Base-by-base conservation (phyloP, 306 rosid genomes). In the Quercus aquifolioides region DNA sequence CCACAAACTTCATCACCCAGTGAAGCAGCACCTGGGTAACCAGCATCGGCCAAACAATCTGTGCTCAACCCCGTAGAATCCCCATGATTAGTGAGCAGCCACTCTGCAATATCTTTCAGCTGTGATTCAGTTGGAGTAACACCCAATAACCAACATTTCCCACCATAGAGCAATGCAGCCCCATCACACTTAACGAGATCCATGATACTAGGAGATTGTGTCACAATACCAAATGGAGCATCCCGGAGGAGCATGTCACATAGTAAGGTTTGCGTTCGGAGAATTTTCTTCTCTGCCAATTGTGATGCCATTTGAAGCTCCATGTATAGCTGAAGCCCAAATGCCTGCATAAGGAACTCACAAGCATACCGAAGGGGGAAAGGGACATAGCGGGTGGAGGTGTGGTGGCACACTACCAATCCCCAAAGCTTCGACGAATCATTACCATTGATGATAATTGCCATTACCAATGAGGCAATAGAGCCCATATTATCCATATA, bases 191-290 rank as follows among this genome's bases (percentile, higher is more conserved):
- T 90, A 35, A 94, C 94, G 5, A 92, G 88, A 80, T 94, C 94
- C 89, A 75, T 88, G 79, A 94, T 90, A 79, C 91, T 94, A 10
- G 97, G 98, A 43, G 90, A 84, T 69, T 89, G 96, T 12, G 83
- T 88, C 70, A 92, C 90, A 69, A 94, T 83, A 60, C 90, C 90
- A 20, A 74, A 73, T 0, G 96, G 96, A n/a, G 89, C 87, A 56
- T 92, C 96, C 4, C 94, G 90, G 17, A 94, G 94, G 60, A 94
- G 90, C 98, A 94, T 92, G 87, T 94, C 97, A 78, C 94, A 90
- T 12, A 94, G 82, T 18, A 92, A 78, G 46, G 96, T 92, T 76
- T 94, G 97, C 21, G 96, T 94, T 33, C 80, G 82, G 17, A 94
- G 90, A 57, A 84, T 52, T 70, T 77, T 84, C 81, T 90, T 94